phyloP scores from a whole-genome alignment of 1,139 yeast species.

The Diutina pseudorugosa region DNA sequence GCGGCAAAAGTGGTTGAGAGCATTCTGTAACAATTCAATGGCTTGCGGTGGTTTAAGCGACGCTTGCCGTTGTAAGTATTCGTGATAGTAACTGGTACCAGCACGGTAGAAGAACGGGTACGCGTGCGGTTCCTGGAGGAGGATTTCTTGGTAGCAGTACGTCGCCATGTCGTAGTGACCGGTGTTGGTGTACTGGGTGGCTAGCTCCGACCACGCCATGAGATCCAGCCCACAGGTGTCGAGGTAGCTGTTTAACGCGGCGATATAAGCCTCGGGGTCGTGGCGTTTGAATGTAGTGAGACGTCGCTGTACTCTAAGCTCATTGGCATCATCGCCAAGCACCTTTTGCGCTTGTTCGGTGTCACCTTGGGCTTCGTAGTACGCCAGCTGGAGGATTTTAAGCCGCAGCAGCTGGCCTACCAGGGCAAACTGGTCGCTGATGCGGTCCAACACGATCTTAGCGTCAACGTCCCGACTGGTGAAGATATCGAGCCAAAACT shows the following conservation, averaged over 20 bases:
- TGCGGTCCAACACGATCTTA: slow-evolving; percentile 44
- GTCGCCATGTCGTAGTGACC: slow-evolving; percentile 62
- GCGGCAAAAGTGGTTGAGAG: slow-evolving; percentile 48
- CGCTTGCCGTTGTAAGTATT: slow-evolving; percentile 9
- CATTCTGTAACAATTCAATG: slow-evolving; percentile 18
- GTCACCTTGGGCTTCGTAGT: slow-evolving; percentile 36
- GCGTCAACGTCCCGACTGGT: slow-evolving; percentile 66
- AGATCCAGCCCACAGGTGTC: slow-evolving; percentile 59
- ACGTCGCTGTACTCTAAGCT: slow-evolving; percentile 22
- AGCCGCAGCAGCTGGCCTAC: slow-evolving; percentile 41
- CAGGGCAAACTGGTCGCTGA: slow-evolving; percentile 50
- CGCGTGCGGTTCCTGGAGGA: slow-evolving; percentile 58
- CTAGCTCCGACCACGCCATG: slow-evolving; percentile 69
- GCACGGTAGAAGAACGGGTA: slow-evolving; percentile 56
- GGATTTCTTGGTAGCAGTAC: slow-evolving; percentile 55
- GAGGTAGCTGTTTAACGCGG: slow-evolving; percentile 35
- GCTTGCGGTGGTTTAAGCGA: slow-evolving; percentile 11
- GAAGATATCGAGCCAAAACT: slow-evolving; percentile 54
- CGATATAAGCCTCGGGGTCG: slow-evolving; percentile 26
- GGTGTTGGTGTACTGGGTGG: slow-evolving; percentile 41
- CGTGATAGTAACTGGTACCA: slow-evolving; percentile 25
- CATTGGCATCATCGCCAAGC: slow-evolving; percentile 25
- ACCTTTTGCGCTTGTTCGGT: slow-evolving; percentile 21
- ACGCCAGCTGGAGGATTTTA: slow-evolving; percentile 43
- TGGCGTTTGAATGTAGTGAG: slow-evolving; percentile 21